phyloP scores from a whole-genome alignment of 1,284 basidiomycete genomes.

The Porogramme epimiltina region DNA sequence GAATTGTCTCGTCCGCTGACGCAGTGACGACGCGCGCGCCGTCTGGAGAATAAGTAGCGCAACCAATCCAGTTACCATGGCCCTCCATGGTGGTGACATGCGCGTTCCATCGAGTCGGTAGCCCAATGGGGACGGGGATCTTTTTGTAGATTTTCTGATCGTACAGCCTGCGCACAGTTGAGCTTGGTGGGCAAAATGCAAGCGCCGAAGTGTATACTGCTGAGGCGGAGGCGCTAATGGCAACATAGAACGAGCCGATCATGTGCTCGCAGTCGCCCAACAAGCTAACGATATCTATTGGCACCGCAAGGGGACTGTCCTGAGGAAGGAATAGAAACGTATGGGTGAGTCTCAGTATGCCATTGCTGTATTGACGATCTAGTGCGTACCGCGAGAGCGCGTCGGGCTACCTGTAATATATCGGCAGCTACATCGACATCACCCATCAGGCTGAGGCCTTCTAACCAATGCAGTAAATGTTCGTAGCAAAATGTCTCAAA shows the following conservation, averaged over 20 bases:
- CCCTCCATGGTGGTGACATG: not conserved
- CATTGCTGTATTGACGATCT: no score
- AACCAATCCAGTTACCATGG: not conserved
- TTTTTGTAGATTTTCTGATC: no score
- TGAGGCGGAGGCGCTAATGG: conserved; percentile 1
- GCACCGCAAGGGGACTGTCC: no score
- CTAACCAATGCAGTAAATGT: conserved; percentile 2
- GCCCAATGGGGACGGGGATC: no score
- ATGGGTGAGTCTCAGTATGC: no score
- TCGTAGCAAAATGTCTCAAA: not conserved
- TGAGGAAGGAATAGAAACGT: no score
- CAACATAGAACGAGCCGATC: not conserved
- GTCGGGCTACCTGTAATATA: no score
- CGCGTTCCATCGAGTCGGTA: not conserved
- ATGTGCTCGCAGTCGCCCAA: conserved; percentile 2
- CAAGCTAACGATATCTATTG: not conserved
- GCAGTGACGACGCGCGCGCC: not conserved
- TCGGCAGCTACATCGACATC: not conserved
- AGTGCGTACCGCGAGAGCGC: no score
- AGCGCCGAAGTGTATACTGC: not conserved
- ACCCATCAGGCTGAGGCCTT: conserved; percentile 1
- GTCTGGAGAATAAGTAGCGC: not conserved
- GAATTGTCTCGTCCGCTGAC: no score
- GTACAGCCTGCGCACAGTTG: no score
- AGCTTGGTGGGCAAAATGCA: no score